Percentiles rank a stretch among this genome's conserved stretches.
Evolutionary conservation across 345 rosid genomes (phyloP).

Genomic region (Salix suchowensis): DNA sequence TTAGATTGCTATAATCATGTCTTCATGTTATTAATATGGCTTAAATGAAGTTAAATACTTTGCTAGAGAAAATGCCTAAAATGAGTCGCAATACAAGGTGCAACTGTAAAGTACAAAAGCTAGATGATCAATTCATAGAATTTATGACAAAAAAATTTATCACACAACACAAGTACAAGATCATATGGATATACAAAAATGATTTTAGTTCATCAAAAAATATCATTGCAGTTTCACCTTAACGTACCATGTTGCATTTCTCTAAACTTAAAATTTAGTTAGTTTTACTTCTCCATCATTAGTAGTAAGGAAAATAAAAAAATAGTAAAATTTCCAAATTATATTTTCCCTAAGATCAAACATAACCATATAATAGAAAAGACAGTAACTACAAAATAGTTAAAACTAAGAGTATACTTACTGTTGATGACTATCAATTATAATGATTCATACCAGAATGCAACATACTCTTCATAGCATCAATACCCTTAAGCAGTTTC

Average conservation of each 20-base stretch:
- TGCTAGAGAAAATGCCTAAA: no score
- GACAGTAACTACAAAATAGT: not conserved
- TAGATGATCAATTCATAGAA: no score
- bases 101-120: no score
- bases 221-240: not conserved
- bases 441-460: not conserved
- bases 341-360: not conserved
- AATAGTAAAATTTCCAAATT: not conserved
- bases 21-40: no score
- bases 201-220: not conserved
- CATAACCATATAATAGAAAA: not conserved
- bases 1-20: no score
- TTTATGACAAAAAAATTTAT: no score
- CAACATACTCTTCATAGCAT: constrained; percentile 25
- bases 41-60: no score
- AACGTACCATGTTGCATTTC: no score
- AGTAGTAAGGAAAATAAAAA: not conserved
- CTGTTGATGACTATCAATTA: constrained; percentile 3
- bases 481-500: constrained; percentile 31
- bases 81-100: no score
- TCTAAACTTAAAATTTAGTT: not conserved
- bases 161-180: no score
- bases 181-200: no score
- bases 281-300: not conserved
- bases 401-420: constrained; percentile 2